A percentile compares a stretch with the other conserved stretches of the same genome.
These are phyloP conservation scores for Penstemon barbatus DNA, from an alignment of 257 asterid genomes.

Conservation along the genomic window DNA sequence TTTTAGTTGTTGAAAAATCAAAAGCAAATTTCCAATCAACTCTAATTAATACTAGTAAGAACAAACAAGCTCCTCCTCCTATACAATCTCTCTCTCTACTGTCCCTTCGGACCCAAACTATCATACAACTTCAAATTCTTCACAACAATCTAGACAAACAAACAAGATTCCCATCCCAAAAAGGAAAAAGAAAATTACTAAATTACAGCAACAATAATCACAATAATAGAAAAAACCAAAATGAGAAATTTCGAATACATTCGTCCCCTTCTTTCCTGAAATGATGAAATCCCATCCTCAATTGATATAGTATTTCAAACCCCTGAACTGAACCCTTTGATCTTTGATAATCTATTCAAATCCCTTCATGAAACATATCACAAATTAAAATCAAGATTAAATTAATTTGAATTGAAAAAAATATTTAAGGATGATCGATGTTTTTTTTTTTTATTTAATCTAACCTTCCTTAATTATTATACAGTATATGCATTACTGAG, in stretches of 20 bases:
- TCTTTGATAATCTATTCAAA: not conserved
- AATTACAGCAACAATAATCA: not conserved
- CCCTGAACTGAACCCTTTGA: conserved; percentile 18
- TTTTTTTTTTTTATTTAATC: not conserved
- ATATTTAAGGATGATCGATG: not conserved
- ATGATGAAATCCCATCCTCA: conserved; percentile 19
- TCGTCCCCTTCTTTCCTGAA: conserved; percentile 27
- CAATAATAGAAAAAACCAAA: conserved; percentile 24
- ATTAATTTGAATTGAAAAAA: not conserved
- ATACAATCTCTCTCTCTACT: conserved; percentile 33
- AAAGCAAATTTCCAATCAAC: conserved; percentile 10
- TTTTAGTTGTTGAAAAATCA: not conserved
- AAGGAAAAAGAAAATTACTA: conserved; percentile 8
- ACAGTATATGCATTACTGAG: conserved; percentile 34
- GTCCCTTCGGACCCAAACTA: conserved; percentile 43
- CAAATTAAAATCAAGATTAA: not conserved
- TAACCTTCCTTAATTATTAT: conserved; percentile 4
- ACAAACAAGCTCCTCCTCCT: conserved; percentile 44
- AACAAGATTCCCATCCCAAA: conserved; percentile 27
- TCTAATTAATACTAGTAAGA: conserved; percentile 28
- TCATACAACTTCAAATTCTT: conserved; percentile 41
- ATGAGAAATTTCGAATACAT: conserved; percentile 40
- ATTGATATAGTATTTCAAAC: conserved; percentile 23
- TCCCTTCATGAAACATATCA: not conserved
- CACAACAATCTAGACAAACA: conserved; percentile 33